Base-by-base conservation (phyloP, 2,329 filamentous ascomycete genomes). In the Hypoxylon sp. region DNA sequence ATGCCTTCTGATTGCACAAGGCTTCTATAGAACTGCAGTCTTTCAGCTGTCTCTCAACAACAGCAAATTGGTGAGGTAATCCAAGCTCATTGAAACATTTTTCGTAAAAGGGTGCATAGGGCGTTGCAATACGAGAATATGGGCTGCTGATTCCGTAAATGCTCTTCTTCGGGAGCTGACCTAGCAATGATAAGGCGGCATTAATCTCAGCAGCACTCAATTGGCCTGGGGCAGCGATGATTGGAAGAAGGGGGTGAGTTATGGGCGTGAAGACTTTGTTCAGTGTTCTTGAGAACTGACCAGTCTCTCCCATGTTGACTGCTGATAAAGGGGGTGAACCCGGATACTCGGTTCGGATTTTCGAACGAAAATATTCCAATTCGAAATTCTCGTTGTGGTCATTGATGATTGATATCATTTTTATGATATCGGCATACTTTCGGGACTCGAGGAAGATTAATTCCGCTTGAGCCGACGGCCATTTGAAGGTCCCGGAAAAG, bases 201-300 rank as follows among this genome's bases (percentile, higher is more conserved):
- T 97, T 96, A 79, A 96, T 96, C 80, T 96, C 92, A 14, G 93
- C 91, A 1, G 92, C 92, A 72, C 91, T 94, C 81, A 97, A 84
- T 79, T 97, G 93, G 7, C 93, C 93, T 0, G 93, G 93, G 0
- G 93, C 93, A 23, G 93, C 93, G 63, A 96, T 93, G 75, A 94
- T 90, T 7, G 93, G 93, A 2, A 97, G 84, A 9, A 96, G 83
- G 1, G 93, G 93, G 75, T 97, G 93, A 0, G 93, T 97, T 76
- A 97, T 94, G 25, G 93, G 93, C 0, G 93, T 94, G 78, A 97
- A 95, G 67, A 95, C 91, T 61, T 91, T 93, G 80, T 97, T 97
- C 63, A 96, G 83, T 0, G 92, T 92, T 73, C 93, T 87, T 0
- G 93, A 96, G 53, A 97, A 87, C 76, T 97, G 93, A 10, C 93